phyloP scores from a whole-genome alignment of 2,329 filamentous ascomycete genomes.

The Sarocladium strictum region DNA sequence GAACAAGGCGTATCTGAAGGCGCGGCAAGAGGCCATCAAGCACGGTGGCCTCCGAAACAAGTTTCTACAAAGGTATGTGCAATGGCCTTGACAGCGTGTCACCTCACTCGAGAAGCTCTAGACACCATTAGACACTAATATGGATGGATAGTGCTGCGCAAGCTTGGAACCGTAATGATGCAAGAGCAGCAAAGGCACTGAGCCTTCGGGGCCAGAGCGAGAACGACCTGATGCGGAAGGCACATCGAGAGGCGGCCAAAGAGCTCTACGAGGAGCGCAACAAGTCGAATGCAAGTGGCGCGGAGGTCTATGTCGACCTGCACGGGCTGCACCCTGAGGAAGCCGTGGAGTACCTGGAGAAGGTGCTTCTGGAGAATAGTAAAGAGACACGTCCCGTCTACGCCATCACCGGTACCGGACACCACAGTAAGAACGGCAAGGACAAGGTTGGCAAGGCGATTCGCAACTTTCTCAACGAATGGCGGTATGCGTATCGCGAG shows the following conservation, averaged over 20 bases:
- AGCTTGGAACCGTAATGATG: slow-evolving; percentile 98
- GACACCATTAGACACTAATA: neutral
- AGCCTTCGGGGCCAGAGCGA: slow-evolving; percentile 93
- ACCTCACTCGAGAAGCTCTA: no score
- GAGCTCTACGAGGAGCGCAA: slow-evolving; percentile 94
- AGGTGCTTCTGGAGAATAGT: slow-evolving; percentile 77
- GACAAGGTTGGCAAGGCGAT: slow-evolving; percentile 97
- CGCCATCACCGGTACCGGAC: slow-evolving; percentile 92
- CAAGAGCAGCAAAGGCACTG: slow-evolving; percentile 88
- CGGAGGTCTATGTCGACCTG: slow-evolving; percentile 89
- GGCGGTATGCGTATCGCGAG: slow-evolving; percentile 92
- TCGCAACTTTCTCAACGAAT: slow-evolving; percentile 85
- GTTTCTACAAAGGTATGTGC: slow-evolving; percentile 84
- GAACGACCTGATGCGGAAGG: slow-evolving; percentile 95
- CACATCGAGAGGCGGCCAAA: slow-evolving; percentile 86
- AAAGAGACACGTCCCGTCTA: slow-evolving; percentile 73
- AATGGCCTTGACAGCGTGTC: no score
- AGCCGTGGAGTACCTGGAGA: slow-evolving; percentile 88
- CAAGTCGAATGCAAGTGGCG: slow-evolving; percentile 50
- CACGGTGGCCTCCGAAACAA: slow-evolving; percentile 96
- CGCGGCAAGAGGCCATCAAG: slow-evolving; percentile 91
- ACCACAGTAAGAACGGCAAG: slow-evolving; percentile 98
- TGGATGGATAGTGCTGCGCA: slow-evolving; percentile 67
- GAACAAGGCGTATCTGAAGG: slow-evolving; percentile 92
- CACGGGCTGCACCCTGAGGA: slow-evolving; percentile 99